A percentile compares a stretch with the other conserved stretches of the same genome.
Evolutionary conservation across 2,329 filamentous ascomycete species (phyloP).

Genomic region (Aureobasidium sp.): DNA sequence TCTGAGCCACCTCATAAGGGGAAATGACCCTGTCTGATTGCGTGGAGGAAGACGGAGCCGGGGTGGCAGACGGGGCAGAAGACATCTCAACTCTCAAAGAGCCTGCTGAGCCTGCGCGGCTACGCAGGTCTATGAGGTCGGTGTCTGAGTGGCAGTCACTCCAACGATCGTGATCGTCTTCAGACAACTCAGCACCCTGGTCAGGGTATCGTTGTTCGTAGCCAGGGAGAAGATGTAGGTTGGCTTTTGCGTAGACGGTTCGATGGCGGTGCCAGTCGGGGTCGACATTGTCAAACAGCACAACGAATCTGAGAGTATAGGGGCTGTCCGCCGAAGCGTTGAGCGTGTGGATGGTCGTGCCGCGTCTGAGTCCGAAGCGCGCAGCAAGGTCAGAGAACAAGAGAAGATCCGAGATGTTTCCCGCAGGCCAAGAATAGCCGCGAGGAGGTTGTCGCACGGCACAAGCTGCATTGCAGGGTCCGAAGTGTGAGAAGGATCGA

Average conservation of each 20-base stretch:
- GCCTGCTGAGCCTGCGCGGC: not conserved
- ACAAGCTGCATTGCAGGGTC: not conserved
- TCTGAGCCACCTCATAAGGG: not conserved
- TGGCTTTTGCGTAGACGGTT: not conserved
- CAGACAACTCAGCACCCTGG: not conserved
- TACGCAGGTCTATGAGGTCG: not conserved
- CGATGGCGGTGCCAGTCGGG: not conserved
- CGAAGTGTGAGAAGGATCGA: not conserved
- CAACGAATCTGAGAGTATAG: not conserved
- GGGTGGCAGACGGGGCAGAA: not conserved
- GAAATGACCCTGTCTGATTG: not conserved
- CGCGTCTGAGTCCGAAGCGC: not conserved
- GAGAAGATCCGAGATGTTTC: not conserved
- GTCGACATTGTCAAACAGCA: not conserved
- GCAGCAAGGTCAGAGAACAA: not conserved
- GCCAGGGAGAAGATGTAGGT: not conserved
- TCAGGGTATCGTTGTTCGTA: not conserved
- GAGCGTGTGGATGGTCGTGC: not conserved
- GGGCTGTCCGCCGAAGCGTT: not conserved
- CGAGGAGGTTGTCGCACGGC: not conserved
- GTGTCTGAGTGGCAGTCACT: not conserved
- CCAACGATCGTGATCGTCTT: not conserved
- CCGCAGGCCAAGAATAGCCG: too few species aligned
- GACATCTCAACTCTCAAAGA: not conserved
- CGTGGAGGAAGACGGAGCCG: not conserved